Evolutionary conservation across 306 rosid species (phyloP).

Genomic region (Canavalia ensiformis): DNA sequence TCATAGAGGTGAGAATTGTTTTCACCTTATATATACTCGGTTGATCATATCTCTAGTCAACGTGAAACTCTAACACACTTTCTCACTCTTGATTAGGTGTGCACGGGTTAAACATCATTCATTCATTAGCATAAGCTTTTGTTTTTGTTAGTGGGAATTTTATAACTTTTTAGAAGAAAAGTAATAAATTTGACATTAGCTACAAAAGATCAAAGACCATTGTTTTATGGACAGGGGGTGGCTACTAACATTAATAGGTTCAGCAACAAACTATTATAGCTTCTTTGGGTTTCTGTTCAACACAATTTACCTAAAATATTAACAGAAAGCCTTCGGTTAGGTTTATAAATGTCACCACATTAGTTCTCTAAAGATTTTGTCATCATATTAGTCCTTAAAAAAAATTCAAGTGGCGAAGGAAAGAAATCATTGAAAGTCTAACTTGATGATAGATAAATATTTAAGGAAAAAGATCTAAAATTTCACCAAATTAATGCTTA

Average conservation of each 20-base stretch:
- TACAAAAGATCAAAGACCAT: not conserved
- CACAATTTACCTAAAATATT: conserved; percentile 2
- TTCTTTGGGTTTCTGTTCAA: not conserved
- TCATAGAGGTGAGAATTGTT: no score
- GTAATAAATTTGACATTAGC: not conserved
- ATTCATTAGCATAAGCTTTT: not conserved
- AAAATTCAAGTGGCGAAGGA: not conserved
- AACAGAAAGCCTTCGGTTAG: not conserved
- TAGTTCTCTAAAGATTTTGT: no score
- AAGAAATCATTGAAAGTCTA: no score
- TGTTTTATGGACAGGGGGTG: not conserved
- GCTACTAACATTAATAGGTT: not conserved
- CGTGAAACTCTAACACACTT: not conserved
- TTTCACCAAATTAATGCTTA: no score
- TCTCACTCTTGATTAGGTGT: no score
- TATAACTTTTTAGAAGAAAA: not conserved
- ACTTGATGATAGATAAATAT: no score
- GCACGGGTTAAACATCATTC: not conserved
- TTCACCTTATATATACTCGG: no score
- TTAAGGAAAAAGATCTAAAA: no score
- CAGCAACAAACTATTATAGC: not conserved
- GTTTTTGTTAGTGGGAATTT: not conserved
- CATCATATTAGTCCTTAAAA: not conserved
- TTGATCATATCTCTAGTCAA: not conserved
- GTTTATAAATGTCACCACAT: no score